Evolutionary conservation across 768 basidiomycete species (phyloP), one percentile per base, ranked within the genome.

Genomic region (Mycena albidolilacea): DNA sequence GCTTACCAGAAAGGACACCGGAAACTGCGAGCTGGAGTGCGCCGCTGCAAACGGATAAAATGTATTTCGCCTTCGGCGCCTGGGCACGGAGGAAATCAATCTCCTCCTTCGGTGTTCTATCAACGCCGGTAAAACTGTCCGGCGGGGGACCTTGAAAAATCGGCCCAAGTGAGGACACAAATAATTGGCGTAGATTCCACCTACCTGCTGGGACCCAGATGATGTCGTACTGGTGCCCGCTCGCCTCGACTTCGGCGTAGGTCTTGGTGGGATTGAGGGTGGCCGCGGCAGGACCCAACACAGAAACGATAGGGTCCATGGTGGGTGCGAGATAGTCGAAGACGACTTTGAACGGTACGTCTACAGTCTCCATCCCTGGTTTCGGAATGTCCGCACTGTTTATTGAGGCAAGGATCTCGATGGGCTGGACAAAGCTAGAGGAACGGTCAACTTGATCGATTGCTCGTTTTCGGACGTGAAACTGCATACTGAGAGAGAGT

Each of bases 21-120:
- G 81, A 78, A 7, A 74, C 70, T 5, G 83, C 82, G 5, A 84
- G 77, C 44, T 80, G 66, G 64, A 77, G 74, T 3, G 80, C 72
- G 10, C 81, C 82, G 37, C 71, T 78, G 72, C 83, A 83, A 9
- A 84, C 81, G 48, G 78, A 76, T 12, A 83, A 60, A 48, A 83
- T 74, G 73, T 83, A 82, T 67, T 79, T 80, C 7, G 80, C 79
- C 5, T 61, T 71, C 1, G 78, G 78, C 0, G 78, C 77, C 46
- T 81, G 80, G 7, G 39, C 59, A 35, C 75, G 76, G 52, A 81
- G 62, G 67, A 81, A 81, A 5, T 69, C 76, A 50, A 80, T 72
- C 63, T 77, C 74, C 41, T 75, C 75, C 14, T 55, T 30, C 11
- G 79, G 78, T 15, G 74, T 78, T 2, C 64, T 60, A 66, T 76